Conservation (phyloP, 768 basidiomycete species). For the Suillus variegatus region DNA sequence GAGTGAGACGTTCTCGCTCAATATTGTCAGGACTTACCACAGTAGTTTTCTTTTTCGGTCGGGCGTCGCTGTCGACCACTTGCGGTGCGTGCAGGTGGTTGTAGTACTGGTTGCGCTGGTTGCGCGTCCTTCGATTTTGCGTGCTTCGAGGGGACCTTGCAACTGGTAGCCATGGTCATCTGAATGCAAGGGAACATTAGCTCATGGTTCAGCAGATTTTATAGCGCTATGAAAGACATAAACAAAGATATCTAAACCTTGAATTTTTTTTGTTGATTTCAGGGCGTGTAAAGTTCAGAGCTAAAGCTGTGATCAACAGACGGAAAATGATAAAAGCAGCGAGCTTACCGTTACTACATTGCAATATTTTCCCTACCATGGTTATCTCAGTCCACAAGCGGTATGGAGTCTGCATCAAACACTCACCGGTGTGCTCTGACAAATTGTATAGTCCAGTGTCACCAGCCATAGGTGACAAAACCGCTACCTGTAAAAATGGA, state of each 20-base stretch:
- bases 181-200: background rate
- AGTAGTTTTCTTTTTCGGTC: background rate
- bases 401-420: background rate
- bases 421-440: background rate
- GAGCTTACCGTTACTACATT: background rate
- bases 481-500: background rate
- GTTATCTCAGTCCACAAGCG: background rate
- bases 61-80: background rate
- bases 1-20: background rate
- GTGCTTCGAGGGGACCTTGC: background rate
- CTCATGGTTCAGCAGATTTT: background rate
- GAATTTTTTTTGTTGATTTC: background rate
- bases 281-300: conserved; percentile 1
- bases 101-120: background rate
- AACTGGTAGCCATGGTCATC: background rate
- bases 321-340: background rate
- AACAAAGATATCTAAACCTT: background rate
- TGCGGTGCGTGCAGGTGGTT: background rate
- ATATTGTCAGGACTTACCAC: background rate
- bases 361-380: background rate
- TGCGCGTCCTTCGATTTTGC: background rate
- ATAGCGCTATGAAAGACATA: background rate
- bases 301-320: background rate
- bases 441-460: background rate
- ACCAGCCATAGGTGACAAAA: background rate